These are phyloP conservation scores for Microcyclosporella mali DNA, from an alignment of 2,329 filamentous ascomycete species.

Conservation along the genomic window DNA sequence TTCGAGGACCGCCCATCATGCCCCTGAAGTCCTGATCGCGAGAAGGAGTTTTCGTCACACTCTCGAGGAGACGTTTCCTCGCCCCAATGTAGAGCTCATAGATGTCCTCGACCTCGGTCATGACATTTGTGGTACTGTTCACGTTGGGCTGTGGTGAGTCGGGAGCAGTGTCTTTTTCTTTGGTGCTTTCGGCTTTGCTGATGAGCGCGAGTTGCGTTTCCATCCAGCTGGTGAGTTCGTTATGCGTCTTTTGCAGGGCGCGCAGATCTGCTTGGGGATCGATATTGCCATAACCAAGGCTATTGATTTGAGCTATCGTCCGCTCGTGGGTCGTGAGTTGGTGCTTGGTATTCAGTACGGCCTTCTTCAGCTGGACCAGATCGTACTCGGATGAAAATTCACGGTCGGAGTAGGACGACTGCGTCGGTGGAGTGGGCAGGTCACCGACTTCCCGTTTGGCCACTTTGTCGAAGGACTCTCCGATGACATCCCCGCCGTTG, in stretches of 20 bases:
- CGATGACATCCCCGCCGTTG: constrained; percentile 11
- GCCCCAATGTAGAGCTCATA: constrained; percentile 27
- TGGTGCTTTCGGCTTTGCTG: constrained; percentile 19
- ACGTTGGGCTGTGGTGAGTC: constrained; percentile 1
- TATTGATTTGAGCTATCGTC: constrained; percentile 1
- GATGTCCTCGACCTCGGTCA: constrained; percentile 20
- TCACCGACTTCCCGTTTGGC: constrained; percentile 24
- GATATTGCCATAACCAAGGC: constrained; percentile 1
- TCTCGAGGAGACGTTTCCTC: constrained; percentile 19
- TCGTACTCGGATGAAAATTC: constrained; percentile 20
- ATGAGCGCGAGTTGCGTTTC: constrained; percentile 28
- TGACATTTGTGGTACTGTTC: constrained; percentile 1
- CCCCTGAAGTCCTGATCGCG: constrained; percentile 1
- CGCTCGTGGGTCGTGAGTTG: constrained; percentile 16
- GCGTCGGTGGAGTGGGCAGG: constrained; percentile 22
- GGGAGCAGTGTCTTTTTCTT: constrained; percentile 1
- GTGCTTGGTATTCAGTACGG: constrained; percentile 23
- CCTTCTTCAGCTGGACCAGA: constrained; percentile 27
- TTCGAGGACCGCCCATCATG: constrained; percentile 6
- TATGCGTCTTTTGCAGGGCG: constrained; percentile 26
- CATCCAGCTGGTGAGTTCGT: constrained; percentile 31
- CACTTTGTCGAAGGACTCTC: constrained; percentile 23
- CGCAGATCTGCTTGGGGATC: constrained; percentile 18
- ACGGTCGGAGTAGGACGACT: constrained; percentile 15
- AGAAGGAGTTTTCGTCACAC: constrained; percentile 14